Evolutionary conservation across 768 basidiomycete genomes (phyloP).

Genomic region (Podaxis rugospora): DNA sequence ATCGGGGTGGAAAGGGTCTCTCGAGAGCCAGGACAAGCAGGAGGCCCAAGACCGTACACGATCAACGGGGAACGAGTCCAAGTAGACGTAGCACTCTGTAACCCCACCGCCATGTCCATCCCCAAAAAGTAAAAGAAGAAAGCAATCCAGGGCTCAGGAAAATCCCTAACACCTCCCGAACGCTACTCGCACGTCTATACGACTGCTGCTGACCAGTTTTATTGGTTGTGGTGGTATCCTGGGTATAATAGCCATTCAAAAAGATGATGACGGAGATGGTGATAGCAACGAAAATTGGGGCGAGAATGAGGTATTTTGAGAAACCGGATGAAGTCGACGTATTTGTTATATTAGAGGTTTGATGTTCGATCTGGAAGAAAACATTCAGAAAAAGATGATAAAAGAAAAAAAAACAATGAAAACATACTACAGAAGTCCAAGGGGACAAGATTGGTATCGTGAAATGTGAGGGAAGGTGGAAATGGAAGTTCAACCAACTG

Average conservation of each 20-base stretch:
- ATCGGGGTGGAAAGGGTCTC: background rate
- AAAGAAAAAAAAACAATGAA: background rate
- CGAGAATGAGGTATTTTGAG: background rate
- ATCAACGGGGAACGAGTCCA: slow-evolving; percentile 6
- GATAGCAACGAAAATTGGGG: background rate
- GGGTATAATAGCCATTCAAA: background rate
- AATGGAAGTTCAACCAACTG: background rate
- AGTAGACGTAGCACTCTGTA: background rate
- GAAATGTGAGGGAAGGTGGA: slow-evolving; percentile 49
- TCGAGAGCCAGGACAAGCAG: background rate
- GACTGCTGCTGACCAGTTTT: background rate
- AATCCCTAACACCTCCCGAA: background rate
- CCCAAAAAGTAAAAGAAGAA: background rate
- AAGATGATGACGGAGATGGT: background rate
- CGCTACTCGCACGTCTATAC: background rate
- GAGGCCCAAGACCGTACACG: background rate
- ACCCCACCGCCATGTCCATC: background rate
- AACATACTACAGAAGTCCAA: slow-evolving; percentile 66
- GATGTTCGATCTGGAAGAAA: slow-evolving; percentile 64
- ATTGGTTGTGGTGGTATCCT: background rate
- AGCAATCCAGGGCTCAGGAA: background rate
- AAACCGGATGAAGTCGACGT: background rate
- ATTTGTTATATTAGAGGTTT: slow-evolving; percentile 38
- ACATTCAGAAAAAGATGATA: background rate
- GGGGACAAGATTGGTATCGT: slow-evolving; percentile 78